Conservation (phyloP, 83 land plant genomes). For the Thuja plicata region DNA sequence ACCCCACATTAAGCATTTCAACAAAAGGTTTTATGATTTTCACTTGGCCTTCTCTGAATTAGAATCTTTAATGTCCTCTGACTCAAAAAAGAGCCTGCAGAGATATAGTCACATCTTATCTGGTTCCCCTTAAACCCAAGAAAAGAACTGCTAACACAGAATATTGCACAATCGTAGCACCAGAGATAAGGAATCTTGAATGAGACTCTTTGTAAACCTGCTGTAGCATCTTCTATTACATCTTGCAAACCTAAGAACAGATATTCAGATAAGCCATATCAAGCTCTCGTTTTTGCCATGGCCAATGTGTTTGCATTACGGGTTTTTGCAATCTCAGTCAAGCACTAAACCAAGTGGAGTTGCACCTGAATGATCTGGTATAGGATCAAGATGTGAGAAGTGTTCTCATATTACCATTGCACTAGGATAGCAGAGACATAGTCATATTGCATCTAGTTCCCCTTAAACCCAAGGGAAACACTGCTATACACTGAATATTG, state of each 20-base stretch:
- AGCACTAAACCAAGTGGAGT: constrained; percentile 51
- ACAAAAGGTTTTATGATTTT: constrained; percentile 49
- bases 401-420: too few relatives aligned
- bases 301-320: constrained; percentile 58
- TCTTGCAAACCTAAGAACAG: constrained; percentile 79
- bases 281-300: constrained; percentile 82
- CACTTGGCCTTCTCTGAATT: constrained; percentile 58
- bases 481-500: too few relatives aligned
- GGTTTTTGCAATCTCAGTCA: constrained; percentile 65
- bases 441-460: too few relatives aligned
- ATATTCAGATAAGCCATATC: constrained; percentile 75
- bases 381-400: constrained; percentile 53
- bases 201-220: constrained; percentile 55
- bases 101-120: constrained; percentile 68
- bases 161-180: constrained; percentile 53
- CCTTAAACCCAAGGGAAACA: too few relatives aligned
- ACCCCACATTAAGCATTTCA: constrained; percentile 68
- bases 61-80: constrained; percentile 48
- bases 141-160: constrained; percentile 79
- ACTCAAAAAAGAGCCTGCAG: constrained; percentile 21
- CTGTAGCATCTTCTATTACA: constrained; percentile 51
- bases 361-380: constrained; percentile 82
- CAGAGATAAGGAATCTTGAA: constrained; percentile 59
- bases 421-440: too few relatives aligned
- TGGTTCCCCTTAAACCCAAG: constrained; percentile 71